These are phyloP conservation scores for Arthrobotrys sinensis DNA, from an alignment of 2,329 filamentous ascomycete genomes.

Conservation along the genomic window DNA sequence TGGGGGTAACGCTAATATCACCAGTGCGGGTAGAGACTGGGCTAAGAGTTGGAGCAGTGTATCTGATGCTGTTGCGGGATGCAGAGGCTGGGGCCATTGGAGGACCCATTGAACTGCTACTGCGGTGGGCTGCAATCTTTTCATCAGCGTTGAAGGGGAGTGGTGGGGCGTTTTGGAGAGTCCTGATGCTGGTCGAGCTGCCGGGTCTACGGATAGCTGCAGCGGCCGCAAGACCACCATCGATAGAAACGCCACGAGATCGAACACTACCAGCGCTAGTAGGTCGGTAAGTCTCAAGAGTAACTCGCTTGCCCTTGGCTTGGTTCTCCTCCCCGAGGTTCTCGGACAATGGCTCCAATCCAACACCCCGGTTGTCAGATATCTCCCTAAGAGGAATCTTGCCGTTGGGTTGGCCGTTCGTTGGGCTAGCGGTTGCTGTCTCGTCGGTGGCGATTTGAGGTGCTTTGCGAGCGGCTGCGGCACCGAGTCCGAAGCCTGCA, in stretches of 20 bases:
- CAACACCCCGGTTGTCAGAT: constrained; percentile 76
- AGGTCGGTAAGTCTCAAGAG: constrained; percentile 56
- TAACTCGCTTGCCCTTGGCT: constrained; percentile 62
- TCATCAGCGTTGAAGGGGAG: constrained; percentile 86
- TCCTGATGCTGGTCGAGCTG: constrained; percentile 79
- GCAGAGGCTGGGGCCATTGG: constrained; percentile 87
- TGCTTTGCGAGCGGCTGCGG: constrained; percentile 37
- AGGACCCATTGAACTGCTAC: constrained; percentile 79
- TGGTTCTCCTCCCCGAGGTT: constrained; percentile 78
- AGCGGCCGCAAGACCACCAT: constrained; percentile 18
- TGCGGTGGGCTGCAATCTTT: constrained; percentile 82
- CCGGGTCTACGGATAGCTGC: constrained; percentile 74
- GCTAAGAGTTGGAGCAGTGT: constrained; percentile 60
- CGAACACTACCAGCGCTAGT: constrained; percentile 60
- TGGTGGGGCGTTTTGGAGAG: constrained; percentile 69
- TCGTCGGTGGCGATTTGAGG: constrained; percentile 56
- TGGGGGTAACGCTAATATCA: constrained; percentile 41
- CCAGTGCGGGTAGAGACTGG: constrained; percentile 56
- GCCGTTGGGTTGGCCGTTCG: constrained; percentile 43
- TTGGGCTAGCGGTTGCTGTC: constrained; percentile 52
- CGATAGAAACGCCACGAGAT: constrained; percentile 35
- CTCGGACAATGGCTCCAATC: constrained; percentile 86
- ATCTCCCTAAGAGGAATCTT: constrained; percentile 56
- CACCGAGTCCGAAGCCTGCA: constrained; percentile 35
- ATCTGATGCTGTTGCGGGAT: constrained; percentile 67